phyloP scores from a whole-genome alignment of 768 basidiomycete genomes.

The Agaricus sinodeliciosus region DNA sequence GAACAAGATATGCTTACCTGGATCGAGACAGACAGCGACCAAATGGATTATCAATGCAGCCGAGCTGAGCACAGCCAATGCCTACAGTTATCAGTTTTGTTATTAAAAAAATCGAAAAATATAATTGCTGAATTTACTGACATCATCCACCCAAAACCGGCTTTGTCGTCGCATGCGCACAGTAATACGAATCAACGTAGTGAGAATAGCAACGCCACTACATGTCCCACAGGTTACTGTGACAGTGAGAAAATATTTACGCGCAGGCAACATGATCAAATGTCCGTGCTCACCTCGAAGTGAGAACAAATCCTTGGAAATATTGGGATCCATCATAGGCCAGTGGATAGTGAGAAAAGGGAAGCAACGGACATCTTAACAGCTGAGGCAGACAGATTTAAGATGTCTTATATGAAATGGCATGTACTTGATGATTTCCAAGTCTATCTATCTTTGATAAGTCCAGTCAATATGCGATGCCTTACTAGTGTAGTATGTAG shows the following conservation, averaged over 20 bases:
- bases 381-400: too few species aligned
- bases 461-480: too few species aligned
- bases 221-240: neutral
- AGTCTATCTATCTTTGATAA: too few species aligned
- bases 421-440: too few species aligned
- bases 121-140: neutral
- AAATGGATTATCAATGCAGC: neutral
- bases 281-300: neutral
- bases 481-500: too few species aligned
- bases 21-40: neutral
- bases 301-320: too few species aligned
- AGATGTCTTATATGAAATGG: too few species aligned
- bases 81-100: neutral
- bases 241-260: neutral
- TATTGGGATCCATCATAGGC: too few species aligned
- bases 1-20: neutral
- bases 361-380: too few species aligned
- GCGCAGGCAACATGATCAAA: neutral
- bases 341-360: too few species aligned
- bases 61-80: neutral
- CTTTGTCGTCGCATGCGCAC: neutral
- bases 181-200: neutral
- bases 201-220: neutral
- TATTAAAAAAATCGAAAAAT: neutral
- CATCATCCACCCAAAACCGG: constrained; percentile 4